phyloP scores from a whole-genome alignment of 139 green algal species.

The Pseudopediastrum boryanum region DNA sequence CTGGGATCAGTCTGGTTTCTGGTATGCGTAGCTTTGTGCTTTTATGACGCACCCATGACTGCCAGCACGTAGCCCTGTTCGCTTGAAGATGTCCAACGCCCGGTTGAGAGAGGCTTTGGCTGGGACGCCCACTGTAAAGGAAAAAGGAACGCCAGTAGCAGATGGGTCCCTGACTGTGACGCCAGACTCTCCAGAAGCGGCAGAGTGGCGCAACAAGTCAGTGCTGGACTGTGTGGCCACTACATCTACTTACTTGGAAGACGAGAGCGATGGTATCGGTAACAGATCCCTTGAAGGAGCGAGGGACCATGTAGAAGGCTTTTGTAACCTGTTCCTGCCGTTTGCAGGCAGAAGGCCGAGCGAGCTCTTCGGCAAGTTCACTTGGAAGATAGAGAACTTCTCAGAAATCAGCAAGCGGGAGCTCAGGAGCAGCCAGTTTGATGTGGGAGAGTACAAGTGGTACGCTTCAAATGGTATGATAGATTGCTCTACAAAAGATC shows the following conservation, averaged over 20 bases:
- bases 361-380: slow-evolving; percentile 96
- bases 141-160: slow-evolving; percentile 68
- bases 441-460: slow-evolving; percentile 96
- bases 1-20: too few species aligned
- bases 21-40: too few species aligned
- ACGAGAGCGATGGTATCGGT: slow-evolving; percentile 58
- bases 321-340: not conserved
- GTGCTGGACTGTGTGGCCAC: slow-evolving; percentile 68
- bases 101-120: not conserved
- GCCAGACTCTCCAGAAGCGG: slow-evolving; percentile 77
- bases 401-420: slow-evolving; percentile 93
- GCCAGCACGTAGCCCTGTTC: too few species aligned
- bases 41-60: too few species aligned
- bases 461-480: too few species aligned
- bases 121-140: slow-evolving; percentile 44
- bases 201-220: slow-evolving; percentile 69
- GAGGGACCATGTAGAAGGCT: not conserved
- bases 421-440: slow-evolving; percentile 91
- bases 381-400: slow-evolving; percentile 97
- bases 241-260: slow-evolving; percentile 76
- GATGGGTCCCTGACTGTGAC: slow-evolving; percentile 84
- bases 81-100: not conserved
- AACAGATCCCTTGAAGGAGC: not conserved
- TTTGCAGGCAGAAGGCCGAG: slow-evolving; percentile 64
- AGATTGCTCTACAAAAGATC: too few species aligned